Evolutionary conservation across 2,329 filamentous ascomycete species (phyloP).

Genomic region (Fusarium globosum): DNA sequence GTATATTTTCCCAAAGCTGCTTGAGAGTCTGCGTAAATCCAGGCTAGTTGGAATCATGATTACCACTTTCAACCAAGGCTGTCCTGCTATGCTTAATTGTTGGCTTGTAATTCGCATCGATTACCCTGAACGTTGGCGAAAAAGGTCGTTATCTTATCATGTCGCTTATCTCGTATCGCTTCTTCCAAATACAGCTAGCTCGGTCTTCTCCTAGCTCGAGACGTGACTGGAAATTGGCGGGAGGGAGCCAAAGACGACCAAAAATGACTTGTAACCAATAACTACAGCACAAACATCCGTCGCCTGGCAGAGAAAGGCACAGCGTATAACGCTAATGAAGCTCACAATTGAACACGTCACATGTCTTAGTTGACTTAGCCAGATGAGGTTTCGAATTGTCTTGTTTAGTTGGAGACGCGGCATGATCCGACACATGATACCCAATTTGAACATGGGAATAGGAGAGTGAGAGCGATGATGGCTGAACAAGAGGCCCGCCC

Average conservation of each 20-base stretch:
- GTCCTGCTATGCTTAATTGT: too few species aligned
- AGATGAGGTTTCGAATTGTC: too few species aligned
- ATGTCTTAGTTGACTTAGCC: background rate
- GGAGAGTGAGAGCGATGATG: accelerated
- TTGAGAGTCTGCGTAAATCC: too few species aligned
- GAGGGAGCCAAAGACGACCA: background rate
- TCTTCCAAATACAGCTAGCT: background rate
- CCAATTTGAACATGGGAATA: accelerated
- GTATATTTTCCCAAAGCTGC: too few species aligned
- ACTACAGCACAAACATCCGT: background rate
- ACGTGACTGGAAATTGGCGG: background rate
- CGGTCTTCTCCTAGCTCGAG: background rate
- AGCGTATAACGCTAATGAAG: too few species aligned
- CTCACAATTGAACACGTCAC: background rate
- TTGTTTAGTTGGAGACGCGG: background rate
- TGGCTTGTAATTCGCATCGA: background rate
- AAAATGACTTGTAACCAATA: background rate
- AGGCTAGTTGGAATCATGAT: too few species aligned
- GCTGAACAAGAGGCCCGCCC: too few species aligned
- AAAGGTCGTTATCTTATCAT: background rate
- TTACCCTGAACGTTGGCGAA: background rate
- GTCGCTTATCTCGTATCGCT: accelerated
- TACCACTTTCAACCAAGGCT: too few species aligned
- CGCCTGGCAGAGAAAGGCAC: background rate
- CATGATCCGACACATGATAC: background rate